Conservation (phyloP, 2,329 filamentous ascomycete genomes). For the Penicillium sp. region DNA sequence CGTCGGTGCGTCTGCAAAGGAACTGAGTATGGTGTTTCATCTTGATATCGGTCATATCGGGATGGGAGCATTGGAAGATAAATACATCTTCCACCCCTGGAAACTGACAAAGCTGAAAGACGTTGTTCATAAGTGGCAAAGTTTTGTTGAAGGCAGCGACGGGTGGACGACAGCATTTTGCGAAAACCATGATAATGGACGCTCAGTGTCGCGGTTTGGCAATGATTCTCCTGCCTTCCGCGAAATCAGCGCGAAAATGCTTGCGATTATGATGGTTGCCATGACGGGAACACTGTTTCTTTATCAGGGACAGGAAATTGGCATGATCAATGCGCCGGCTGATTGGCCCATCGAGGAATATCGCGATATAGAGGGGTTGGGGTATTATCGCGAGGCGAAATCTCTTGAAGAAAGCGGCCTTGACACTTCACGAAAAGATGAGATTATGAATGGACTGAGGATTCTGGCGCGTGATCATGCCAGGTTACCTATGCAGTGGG, state of each 20-base stretch:
- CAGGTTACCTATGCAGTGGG: slow-evolving; percentile 71
- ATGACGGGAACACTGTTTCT: slow-evolving; percentile 61
- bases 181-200: slow-evolving; percentile 67
- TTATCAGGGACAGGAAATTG: slow-evolving; percentile 66
- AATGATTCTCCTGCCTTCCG: slow-evolving; percentile 53
- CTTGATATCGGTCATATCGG: slow-evolving; percentile 59
- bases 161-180: slow-evolving; percentile 64
- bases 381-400: slow-evolving; percentile 50
- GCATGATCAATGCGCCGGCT: slow-evolving; percentile 59
- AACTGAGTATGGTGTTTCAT: slow-evolving; percentile 71
- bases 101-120: slow-evolving; percentile 54
- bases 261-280: slow-evolving; percentile 54
- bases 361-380: slow-evolving; percentile 49
- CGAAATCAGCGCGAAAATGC: slow-evolving; percentile 56
- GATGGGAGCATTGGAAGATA: slow-evolving; percentile 50
- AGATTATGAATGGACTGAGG: slow-evolving; percentile 58
- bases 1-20: slow-evolving; percentile 60
- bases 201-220: slow-evolving; percentile 59
- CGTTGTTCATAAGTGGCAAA: slow-evolving; percentile 56
- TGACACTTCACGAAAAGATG: slow-evolving; percentile 42
- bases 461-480: slow-evolving; percentile 64
- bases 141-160: slow-evolving; percentile 45
- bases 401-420: slow-evolving; percentile 37
- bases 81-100: slow-evolving; percentile 50
- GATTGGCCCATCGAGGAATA: slow-evolving; percentile 54